These are phyloP conservation scores for Begonia masoniana DNA, from an alignment of 306 rosid species.

Conservation along the genomic window DNA sequence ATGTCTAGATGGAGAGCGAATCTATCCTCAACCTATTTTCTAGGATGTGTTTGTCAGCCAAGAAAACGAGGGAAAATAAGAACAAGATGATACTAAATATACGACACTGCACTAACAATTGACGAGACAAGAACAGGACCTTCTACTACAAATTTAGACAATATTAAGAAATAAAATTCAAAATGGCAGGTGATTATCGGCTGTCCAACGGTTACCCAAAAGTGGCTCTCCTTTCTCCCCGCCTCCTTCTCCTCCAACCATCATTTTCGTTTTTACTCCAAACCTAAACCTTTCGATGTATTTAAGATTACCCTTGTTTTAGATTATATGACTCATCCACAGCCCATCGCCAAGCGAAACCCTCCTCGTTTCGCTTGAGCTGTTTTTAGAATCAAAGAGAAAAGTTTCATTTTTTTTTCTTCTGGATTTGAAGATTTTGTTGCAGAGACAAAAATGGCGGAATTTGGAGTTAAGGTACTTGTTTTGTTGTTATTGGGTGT, in stretches of 20 bases:
- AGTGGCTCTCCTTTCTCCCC: slow-evolving; percentile 11
- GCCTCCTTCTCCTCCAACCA: slow-evolving; percentile 13
- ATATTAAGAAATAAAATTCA: background rate
- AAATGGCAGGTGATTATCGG: background rate
- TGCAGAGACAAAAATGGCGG: slow-evolving; percentile 4
- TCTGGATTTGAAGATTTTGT: background rate
- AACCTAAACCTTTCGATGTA: background rate
- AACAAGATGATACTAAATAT: too few species aligned
- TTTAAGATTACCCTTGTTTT: background rate
- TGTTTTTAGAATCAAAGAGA: background rate
- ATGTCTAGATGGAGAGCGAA: too few species aligned
- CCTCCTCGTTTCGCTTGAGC: background rate
- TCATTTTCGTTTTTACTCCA: background rate
- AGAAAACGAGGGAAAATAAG: too few species aligned
- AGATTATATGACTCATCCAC: background rate
- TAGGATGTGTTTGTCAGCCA: too few species aligned
- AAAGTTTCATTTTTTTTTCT: background rate
- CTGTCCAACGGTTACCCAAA: slow-evolving; percentile 2
- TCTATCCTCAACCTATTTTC: too few species aligned
- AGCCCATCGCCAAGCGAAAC: background rate
- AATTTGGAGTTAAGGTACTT: background rate
- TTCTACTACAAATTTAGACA: too few species aligned
- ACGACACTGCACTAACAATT: too few species aligned
- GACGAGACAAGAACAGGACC: too few species aligned
- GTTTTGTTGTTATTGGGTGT: slow-evolving; percentile 17